Evolutionary conservation across 2,329 filamentous ascomycete genomes (phyloP).

Genomic region (Pyrenochaeta sp.): DNA sequence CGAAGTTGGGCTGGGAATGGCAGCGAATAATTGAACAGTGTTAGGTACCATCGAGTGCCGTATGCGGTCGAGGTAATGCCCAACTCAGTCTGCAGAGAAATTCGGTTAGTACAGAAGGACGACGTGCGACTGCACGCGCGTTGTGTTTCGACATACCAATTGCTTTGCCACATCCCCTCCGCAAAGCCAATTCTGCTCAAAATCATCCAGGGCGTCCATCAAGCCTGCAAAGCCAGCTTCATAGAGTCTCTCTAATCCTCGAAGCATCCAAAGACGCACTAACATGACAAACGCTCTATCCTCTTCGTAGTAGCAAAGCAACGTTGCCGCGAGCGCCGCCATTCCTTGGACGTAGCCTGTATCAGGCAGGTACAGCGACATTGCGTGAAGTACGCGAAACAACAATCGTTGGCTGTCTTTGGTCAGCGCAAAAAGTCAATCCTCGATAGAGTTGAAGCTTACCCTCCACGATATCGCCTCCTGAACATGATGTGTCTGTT

Average conservation of each 20-base stretch:
- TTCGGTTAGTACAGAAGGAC: constrained; percentile 25
- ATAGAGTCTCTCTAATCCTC: constrained; percentile 87
- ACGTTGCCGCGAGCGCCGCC: constrained; percentile 89
- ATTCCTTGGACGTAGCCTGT: constrained; percentile 98
- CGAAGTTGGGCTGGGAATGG: constrained; percentile 93
- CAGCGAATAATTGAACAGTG: constrained; percentile 95
- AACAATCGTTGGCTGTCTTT: constrained; percentile 73
- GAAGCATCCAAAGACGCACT: constrained; percentile 89
- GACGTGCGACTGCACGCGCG: constrained; percentile 1
- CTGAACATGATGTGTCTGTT: constrained; percentile 98
- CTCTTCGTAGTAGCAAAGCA: constrained; percentile 97
- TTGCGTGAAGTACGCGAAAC: constrained; percentile 89
- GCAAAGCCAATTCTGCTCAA: constrained; percentile 83
- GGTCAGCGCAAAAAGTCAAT: constrained; percentile 20
- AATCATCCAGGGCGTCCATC: constrained; percentile 85
- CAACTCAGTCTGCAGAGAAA: constrained; percentile 69
- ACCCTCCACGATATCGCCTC: constrained; percentile 84
- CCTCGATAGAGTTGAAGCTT: constrained; percentile 6
- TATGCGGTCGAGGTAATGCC: constrained; percentile 90
- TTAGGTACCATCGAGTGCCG: constrained; percentile 96
- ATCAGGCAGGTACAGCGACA: constrained; percentile 89
- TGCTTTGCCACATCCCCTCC: constrained; percentile 80
- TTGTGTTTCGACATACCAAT: constrained; percentile 66
- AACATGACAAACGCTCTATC: constrained; percentile 95
- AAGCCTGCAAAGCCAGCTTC: constrained; percentile 83